Conservation (phyloP, 1,284 basidiomycete species). For the Apiotrichum siamense region DNA sequence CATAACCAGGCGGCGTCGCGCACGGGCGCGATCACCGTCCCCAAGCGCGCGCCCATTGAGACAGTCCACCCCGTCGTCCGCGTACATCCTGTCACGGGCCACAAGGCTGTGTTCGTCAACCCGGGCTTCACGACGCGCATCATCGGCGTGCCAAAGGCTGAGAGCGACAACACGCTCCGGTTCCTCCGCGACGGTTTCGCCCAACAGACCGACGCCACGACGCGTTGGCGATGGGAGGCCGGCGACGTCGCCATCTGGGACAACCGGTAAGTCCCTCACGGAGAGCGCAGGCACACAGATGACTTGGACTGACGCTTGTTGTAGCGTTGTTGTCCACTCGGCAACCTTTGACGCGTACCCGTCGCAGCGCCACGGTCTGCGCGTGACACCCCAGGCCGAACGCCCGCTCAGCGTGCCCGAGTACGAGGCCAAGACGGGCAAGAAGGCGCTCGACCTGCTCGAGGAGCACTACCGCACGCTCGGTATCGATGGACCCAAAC, state of each 20-base stretch:
- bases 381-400: conserved; percentile 75
- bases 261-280: conserved; percentile 49
- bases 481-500: conserved; percentile 30
- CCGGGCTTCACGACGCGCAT: conserved; percentile 56
- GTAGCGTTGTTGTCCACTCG: background rate
- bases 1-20: conserved; percentile 59
- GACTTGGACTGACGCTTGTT: background rate
- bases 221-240: conserved; percentile 39
- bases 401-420: conserved; percentile 66
- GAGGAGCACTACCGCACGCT: conserved; percentile 37
- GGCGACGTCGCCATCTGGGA: conserved; percentile 47
- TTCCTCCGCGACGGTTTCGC: conserved; percentile 66
- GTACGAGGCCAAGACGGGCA: conserved; percentile 55
- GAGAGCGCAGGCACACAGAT: conserved; percentile 56
- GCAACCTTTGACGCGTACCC: conserved; percentile 16
- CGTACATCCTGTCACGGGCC: conserved; percentile 44
- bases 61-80: conserved; percentile 52
- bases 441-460: conserved; percentile 43
- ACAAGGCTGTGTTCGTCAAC: conserved; percentile 48
- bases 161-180: conserved; percentile 63
- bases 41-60: conserved; percentile 64
- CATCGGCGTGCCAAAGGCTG: conserved; percentile 68
- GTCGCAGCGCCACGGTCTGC: conserved; percentile 62
- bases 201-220: conserved; percentile 40
- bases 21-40: conserved; percentile 56